A percentile compares a stretch with the other conserved stretches of the same genome.
Evolutionary conservation across 2,329 filamentous ascomycete species (phyloP).

Genomic region (Colletotrichum neosansevieriae): DNA sequence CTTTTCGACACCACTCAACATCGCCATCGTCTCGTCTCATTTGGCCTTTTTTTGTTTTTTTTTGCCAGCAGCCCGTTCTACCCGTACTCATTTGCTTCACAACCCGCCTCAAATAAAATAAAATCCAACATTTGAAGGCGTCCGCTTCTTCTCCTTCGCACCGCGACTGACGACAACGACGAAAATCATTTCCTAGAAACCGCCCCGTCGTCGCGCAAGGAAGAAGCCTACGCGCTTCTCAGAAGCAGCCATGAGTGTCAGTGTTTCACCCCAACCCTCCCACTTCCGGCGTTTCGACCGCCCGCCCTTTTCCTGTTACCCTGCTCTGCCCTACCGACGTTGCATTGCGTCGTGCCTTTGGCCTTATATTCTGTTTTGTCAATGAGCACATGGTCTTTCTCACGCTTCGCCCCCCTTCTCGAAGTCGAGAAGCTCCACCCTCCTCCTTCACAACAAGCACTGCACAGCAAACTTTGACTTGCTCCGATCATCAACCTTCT

Average conservation of each 20-base stretch:
- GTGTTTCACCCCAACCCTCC: constrained; percentile 51
- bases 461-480: constrained; percentile 19
- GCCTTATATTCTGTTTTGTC: constrained; percentile 3
- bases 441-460: constrained; percentile 11
- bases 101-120: constrained; percentile 14
- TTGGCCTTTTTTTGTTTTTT: neutral
- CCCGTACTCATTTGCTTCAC: constrained; percentile 40
- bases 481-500: constrained; percentile 32
- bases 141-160: constrained; percentile 6
- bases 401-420: constrained; percentile 20
- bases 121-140: constrained; percentile 14
- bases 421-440: constrained; percentile 34
- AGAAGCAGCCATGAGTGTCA: constrained; percentile 61
- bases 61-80: constrained; percentile 28
- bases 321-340: constrained; percentile 17
- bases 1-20: neutral
- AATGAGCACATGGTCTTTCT: constrained; percentile 41
- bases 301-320: constrained; percentile 24
- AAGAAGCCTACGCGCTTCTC: constrained; percentile 42
- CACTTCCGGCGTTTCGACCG: constrained; percentile 43
- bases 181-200: constrained; percentile 4
- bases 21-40: constrained; percentile 32
- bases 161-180: constrained; percentile 11
- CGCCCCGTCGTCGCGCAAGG: constrained; percentile 37
- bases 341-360: constrained; percentile 21